Base-by-base conservation (phyloP, 1,139 yeast genomes). In the Yamadazyma oceani region DNA sequence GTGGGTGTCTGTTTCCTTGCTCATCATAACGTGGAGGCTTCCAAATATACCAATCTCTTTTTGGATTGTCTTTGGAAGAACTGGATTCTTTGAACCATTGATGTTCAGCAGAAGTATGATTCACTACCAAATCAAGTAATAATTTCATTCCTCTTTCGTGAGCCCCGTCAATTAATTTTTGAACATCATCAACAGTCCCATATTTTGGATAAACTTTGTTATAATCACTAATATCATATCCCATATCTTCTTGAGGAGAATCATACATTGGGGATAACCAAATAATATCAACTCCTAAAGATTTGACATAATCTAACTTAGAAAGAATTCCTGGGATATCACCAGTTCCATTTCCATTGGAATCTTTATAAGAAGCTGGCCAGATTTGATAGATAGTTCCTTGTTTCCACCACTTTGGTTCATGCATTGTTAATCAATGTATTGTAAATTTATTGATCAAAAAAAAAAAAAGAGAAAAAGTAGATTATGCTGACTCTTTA, bases 41-140 rank as follows among this genome's bases (percentile, higher is more conserved):
- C 83, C 82, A 78, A 48, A 75, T 66, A 57, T 76, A 78, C 83
- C 83, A 78, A 54, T 78, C 80, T 53, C 83, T 65, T 59, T 78
- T 78, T 14, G 81, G 73, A 53, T 70, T 76, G 34, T 63, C 60
- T 50, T 63, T 68, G 7, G 78, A 70, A 11, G 75, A 63, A 42
- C 77, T 59, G 3, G 80, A 72, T 51, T 78, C 81, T 53, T 73
- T 62, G 57, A 78, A 78, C 83, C 83, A 78, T 23, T 54, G 64
- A 49, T 78, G 83, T 49, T 75, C 73, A 36, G 66, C 57, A 2
- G 82, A 76, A 22, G 82, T 73, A 50, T 78, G 84, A 58, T 78
- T 78, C 46, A 78, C 66, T 17, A 78, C 84, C 54, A 78, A 64
- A 54, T 78, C 84, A 45, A 76, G 61, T 36, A 78, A 61, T 44